Conservation (phyloP, 805 yeast genomes). For the Kregervanrija fluxuum region DNA sequence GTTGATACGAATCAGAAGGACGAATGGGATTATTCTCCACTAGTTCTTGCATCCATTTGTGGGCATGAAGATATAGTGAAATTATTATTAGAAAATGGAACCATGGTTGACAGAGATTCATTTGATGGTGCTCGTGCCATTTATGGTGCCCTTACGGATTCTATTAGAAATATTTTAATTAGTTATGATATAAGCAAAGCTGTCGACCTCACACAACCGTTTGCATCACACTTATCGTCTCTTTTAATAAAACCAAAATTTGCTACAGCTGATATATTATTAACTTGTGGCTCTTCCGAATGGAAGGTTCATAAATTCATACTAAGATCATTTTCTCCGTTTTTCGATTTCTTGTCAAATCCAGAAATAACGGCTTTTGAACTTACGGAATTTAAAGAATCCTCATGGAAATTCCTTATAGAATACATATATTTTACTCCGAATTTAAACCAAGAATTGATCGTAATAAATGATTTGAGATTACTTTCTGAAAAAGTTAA, state of each 20-base stretch:
- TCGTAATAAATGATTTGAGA: conserved; percentile 23
- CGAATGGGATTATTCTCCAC: conserved; percentile 69
- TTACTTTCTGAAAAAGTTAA: conserved; percentile 31
- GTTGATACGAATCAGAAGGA: conserved; percentile 49
- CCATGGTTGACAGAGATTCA: conserved; percentile 75
- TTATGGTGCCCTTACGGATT: conserved; percentile 69
- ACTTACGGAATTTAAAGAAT: conserved; percentile 12
- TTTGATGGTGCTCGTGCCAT: conserved; percentile 72
- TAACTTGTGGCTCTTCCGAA: conserved; percentile 7
- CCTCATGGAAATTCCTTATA: conserved; percentile 28
- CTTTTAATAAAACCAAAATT: conserved; percentile 26
- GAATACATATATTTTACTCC: conserved; percentile 22
- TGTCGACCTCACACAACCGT: conserved; percentile 62
- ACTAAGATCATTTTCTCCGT: conserved; percentile 15
- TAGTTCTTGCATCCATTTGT: conserved; percentile 66
- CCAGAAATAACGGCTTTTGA: background rate
- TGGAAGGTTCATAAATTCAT: conserved; percentile 33
- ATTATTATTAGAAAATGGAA: conserved; percentile 56
- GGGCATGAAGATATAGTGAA: conserved; percentile 66
- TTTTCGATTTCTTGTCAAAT: background rate
- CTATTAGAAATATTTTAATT: conserved; percentile 50
- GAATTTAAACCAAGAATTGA: conserved; percentile 25
- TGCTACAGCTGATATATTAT: conserved; percentile 27
- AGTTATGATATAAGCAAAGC: conserved; percentile 61
- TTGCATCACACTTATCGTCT: conserved; percentile 60